Percentiles rank a stretch among this genome's conserved stretches.
Conservation (phyloP, 1,284 basidiomycete genomes). For the Phlebopus sp. region DNA sequence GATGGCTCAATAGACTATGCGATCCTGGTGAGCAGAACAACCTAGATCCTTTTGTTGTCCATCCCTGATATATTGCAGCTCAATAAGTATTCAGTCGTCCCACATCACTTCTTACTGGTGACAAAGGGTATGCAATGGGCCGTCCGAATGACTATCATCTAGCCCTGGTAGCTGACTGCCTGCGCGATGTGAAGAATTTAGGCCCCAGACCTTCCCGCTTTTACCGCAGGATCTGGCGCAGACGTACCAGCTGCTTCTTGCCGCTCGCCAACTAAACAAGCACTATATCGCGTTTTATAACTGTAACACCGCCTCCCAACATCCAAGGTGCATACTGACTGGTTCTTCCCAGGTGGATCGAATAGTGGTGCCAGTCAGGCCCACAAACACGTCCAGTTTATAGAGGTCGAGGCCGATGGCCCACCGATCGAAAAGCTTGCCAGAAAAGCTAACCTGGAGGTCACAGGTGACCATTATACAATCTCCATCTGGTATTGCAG, state of each 20-base stretch:
- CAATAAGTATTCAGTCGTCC: slow-evolving; percentile 84
- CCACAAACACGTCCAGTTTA: slow-evolving; percentile 85
- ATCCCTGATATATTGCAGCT: slow-evolving; percentile 43
- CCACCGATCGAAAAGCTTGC: slow-evolving; percentile 76
- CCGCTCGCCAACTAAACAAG: slow-evolving; percentile 58
- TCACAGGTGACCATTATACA: slow-evolving; percentile 43
- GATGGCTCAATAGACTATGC: slow-evolving; percentile 65
- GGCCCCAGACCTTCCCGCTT: slow-evolving; percentile 75
- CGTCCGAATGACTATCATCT: neutral
- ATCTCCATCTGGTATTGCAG: slow-evolving; percentile 11
- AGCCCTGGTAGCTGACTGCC: neutral
- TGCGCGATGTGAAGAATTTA: slow-evolving; percentile 51
- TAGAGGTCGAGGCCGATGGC: slow-evolving; percentile 56
- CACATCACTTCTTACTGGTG: slow-evolving; percentile 77
- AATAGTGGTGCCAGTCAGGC: slow-evolving; percentile 84
- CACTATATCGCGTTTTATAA: slow-evolving; percentile 84
- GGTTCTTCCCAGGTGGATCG: slow-evolving; percentile 55
- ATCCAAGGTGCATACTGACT: neutral
- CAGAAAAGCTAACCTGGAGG: slow-evolving; percentile 54
- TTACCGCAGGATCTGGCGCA: slow-evolving; percentile 75
- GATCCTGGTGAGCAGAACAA: slow-evolving; percentile 57
- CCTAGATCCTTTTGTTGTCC: neutral
- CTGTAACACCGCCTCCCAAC: slow-evolving; percentile 41
- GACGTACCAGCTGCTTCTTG: slow-evolving; percentile 65
- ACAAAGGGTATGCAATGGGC: slow-evolving; percentile 59